Conservation (phyloP, 306 rosid genomes). For the Albizia julibrissin region DNA sequence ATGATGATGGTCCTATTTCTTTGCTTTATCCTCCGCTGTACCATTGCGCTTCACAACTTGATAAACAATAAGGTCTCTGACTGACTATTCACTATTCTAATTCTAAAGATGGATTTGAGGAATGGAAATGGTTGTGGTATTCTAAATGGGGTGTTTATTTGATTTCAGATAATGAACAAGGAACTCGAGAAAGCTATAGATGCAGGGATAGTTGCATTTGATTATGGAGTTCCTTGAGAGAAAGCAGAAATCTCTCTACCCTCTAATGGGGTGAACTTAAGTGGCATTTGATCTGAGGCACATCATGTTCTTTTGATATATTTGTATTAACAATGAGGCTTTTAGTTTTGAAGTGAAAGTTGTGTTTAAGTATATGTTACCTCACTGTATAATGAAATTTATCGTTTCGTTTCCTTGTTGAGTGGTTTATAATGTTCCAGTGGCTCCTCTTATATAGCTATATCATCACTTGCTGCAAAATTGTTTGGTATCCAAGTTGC, state of each 20-base stretch:
- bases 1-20: constrained; percentile 72
- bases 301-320: too few relatives aligned
- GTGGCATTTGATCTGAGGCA: neutral
- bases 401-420: neutral
- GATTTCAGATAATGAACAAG: constrained; percentile 55
- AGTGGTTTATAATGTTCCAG: neutral
- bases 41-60: constrained; percentile 71
- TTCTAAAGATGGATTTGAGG: neutral
- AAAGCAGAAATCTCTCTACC: too few relatives aligned
- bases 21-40: constrained; percentile 63
- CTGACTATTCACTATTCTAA: neutral
- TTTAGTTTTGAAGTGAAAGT: too few relatives aligned
- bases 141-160: neutral
- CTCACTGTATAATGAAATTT: neutral
- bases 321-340: too few relatives aligned
- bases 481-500: too few relatives aligned
- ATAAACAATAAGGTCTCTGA: constrained; percentile 61
- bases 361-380: neutral
- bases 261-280: too few relatives aligned
- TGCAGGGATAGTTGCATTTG: constrained; percentile 39
- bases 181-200: constrained; percentile 68
- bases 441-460: too few relatives aligned
- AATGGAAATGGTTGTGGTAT: neutral
- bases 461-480: too few relatives aligned
- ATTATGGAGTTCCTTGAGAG: constrained; percentile 10